Percentiles rank a stretch among this genome's conserved stretches.
Evolutionary conservation across 2,329 filamentous ascomycete genomes (phyloP).

Genomic region (Herpotrichia juniperi): DNA sequence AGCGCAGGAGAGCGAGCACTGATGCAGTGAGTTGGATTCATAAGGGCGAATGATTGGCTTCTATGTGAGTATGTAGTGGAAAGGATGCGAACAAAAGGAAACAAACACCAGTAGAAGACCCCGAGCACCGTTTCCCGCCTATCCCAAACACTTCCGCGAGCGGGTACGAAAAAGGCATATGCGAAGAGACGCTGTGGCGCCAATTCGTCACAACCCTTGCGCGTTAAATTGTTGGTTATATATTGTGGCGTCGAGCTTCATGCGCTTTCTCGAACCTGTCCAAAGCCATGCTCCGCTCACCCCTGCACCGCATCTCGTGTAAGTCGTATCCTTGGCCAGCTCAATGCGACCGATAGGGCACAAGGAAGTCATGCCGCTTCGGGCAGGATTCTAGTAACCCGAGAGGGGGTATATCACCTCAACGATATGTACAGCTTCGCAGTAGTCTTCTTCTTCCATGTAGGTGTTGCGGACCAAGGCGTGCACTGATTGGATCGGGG

Average conservation of each 20-base stretch:
- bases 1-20: too few species aligned
- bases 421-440: neutral
- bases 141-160: too few species aligned
- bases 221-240: too few species aligned
- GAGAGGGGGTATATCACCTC: neutral
- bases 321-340: neutral
- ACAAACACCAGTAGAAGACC: too few species aligned
- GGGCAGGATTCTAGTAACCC: neutral
- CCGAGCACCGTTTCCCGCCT: too few species aligned
- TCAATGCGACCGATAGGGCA: conserved; percentile 1
- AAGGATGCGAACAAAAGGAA: too few species aligned
- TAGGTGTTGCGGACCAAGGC: neutral
- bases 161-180: too few species aligned
- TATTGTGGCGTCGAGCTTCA: too few species aligned
- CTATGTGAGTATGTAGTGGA: too few species aligned
- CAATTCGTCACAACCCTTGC: neutral
- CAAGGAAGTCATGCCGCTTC: neutral
- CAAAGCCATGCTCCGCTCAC: neutral
- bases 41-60: too few species aligned
- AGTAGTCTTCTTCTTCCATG: neutral
- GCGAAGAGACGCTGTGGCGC: neutral
- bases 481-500: neutral
- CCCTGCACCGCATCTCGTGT: neutral
- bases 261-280: neutral
- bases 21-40: too few species aligned